phyloP scores from a whole-genome alignment of 2,329 filamentous ascomycete genomes.

The Furcasterigmium sp. region DNA sequence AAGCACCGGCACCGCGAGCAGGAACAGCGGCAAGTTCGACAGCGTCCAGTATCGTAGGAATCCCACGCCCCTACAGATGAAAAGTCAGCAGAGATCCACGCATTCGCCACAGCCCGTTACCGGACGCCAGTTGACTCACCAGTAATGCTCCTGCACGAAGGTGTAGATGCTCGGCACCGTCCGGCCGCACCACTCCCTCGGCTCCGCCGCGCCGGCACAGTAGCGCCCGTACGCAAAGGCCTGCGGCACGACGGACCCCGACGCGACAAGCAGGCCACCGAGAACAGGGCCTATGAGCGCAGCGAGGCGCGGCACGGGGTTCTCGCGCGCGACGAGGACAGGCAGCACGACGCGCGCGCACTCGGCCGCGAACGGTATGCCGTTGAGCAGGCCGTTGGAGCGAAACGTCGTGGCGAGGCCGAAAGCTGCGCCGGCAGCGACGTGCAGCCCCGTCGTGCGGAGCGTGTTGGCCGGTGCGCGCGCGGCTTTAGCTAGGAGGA shows the following conservation, averaged over 20 bases:
- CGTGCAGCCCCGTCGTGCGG: constrained; percentile 40
- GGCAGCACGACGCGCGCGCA: constrained; percentile 28
- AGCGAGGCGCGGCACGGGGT: constrained; percentile 20
- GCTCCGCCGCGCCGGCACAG: constrained; percentile 39
- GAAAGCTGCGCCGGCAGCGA: constrained; percentile 64
- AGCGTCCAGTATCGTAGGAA: constrained; percentile 87
- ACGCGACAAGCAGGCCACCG: constrained; percentile 62
- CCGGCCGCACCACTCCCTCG: constrained; percentile 69
- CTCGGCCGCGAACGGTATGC: constrained; percentile 67
- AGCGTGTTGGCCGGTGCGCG: constrained; percentile 21
- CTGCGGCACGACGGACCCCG: constrained; percentile 70
- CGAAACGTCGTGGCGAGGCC: constrained; percentile 69
- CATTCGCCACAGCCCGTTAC: no score
- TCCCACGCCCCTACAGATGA: constrained; percentile 89
- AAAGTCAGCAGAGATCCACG: no score
- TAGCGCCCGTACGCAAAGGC: constrained; percentile 67
- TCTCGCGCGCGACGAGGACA: constrained; percentile 23
- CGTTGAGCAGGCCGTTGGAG: constrained; percentile 82
- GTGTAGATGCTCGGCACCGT: constrained; percentile 82
- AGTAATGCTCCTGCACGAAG: constrained; percentile 86
- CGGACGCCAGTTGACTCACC: constrained; percentile 54
- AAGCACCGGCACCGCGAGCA: constrained; percentile 76
- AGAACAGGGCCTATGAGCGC: constrained; percentile 54
- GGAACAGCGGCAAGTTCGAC: constrained; percentile 80
- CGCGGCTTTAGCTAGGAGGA: constrained; percentile 58